Percentiles rank a stretch among this genome's conserved stretches.
Conservation (phyloP, 371 early-diverging fungal species). For the Dentiscutata heterogama region DNA sequence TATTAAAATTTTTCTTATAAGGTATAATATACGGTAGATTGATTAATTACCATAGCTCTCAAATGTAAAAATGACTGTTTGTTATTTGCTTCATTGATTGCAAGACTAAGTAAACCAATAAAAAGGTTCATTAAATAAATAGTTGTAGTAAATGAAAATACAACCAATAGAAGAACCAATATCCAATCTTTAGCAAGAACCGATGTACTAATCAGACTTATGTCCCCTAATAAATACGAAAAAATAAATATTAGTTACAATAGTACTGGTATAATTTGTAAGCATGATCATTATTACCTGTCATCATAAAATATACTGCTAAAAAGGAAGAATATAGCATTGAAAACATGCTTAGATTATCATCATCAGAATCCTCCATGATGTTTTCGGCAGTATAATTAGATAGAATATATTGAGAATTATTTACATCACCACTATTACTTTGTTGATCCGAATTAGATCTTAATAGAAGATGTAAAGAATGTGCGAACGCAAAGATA, state of each 20-base stretch:
- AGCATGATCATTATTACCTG: too few species aligned
- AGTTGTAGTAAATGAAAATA: background rate
- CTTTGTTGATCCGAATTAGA: background rate
- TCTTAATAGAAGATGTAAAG: background rate
- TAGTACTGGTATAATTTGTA: too few species aligned
- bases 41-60: background rate
- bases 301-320: background rate
- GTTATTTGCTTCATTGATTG: background rate
- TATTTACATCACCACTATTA: background rate
- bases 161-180: background rate
- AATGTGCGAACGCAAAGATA: background rate
- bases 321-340: background rate
- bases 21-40: too few species aligned
- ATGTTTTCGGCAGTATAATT: background rate
- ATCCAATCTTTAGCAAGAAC: too few species aligned
- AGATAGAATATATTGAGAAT: background rate
- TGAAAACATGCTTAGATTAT: background rate
- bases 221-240: background rate
- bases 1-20: background rate
- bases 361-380: background rate
- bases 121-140: constrained; percentile 25
- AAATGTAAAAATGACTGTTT: background rate
- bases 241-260: too few species aligned
- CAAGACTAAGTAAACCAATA: background rate
- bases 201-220: background rate